Evolutionary conservation across 306 rosid species (phyloP).

Genomic region (Sphenostylis stenocarpa): DNA sequence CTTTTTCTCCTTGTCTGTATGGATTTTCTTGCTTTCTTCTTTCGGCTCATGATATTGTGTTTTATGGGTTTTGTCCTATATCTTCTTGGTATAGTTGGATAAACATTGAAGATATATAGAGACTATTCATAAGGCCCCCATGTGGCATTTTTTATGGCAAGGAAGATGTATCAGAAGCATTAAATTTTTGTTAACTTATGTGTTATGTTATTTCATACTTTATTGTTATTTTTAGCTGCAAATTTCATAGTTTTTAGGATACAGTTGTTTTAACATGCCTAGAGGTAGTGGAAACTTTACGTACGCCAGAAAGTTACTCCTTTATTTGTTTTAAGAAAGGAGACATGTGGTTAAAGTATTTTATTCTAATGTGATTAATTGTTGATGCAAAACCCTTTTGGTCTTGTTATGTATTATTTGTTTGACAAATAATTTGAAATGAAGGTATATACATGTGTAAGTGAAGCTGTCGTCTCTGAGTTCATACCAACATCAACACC

Average conservation of each 20-base stretch:
- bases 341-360: not conserved
- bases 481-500: slow-evolving; percentile 68
- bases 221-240: not conserved
- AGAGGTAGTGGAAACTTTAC: slow-evolving; percentile 1
- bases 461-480: slow-evolving; percentile 69
- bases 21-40: not conserved
- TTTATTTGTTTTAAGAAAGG: not conserved
- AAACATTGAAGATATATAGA: not conserved
- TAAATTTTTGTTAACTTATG: not conserved
- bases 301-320: slow-evolving; percentile 8
- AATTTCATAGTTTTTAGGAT: not conserved
- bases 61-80: not conserved
- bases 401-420: not conserved
- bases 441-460: slow-evolving; percentile 79
- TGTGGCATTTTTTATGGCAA: not conserved
- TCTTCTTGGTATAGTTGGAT: not conserved
- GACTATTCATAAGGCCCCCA: not conserved
- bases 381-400: not conserved
- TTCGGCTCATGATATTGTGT: not conserved
- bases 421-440: slow-evolving; percentile 17
- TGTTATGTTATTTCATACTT: not conserved
- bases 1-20: slow-evolving; percentile 4
- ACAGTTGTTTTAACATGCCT: slow-evolving; percentile 10
- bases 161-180: not conserved
- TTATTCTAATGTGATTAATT: not conserved